Evolutionary conservation across 257 asterid species (phyloP), one percentile per base, ranked within the genome.

Genomic region (Nicotiana otophora): DNA sequence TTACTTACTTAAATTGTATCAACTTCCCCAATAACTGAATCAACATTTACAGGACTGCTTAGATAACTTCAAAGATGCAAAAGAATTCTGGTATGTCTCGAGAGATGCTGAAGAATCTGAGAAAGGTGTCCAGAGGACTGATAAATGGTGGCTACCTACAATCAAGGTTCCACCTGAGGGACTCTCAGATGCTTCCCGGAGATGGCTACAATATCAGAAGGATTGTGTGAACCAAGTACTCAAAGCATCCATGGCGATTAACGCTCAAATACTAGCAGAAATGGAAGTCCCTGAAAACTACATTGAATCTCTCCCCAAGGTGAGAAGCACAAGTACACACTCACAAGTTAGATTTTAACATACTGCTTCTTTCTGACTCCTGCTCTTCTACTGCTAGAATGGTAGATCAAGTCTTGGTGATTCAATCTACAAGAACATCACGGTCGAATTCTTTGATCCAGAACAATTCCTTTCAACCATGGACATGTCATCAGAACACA

Each of bases 231-330:
- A 88, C 81, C 98, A 95, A 90, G 98, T 93, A 1, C 81, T 91
- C 65, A 95, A 93, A 87, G 98, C 98, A 75, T 90, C 98, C 77
- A 91, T 95, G 98, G 97, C 95, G 3, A 95, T 92, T 48, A 95
- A 95, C 68, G 96, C 98, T 84, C 98, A 95, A 81, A 83, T 89
- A 60, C 89, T 95, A 26, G 63, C 94, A 42, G 98, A 93, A 77
- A 95, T 92, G 98, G 98, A 93, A 86, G 89, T 95, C 81, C 98
- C 98, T 1, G 98, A 95, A n/a, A 89, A 85, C 93, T 95, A 95
- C 89, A 92, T 93, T 23, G 98, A 95, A 69, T 88, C 95, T 31
- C 96, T 95, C n/a, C 98, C 98, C 2, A 95, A 92, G 98, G 98
- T 92, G 36, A 78, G 55, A 77, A 19, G 33, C n/a, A 46, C 2